Base-by-base conservation (phyloP, 2,329 filamentous ascomycete genomes). In the Emergomyces pasteurianus region DNA sequence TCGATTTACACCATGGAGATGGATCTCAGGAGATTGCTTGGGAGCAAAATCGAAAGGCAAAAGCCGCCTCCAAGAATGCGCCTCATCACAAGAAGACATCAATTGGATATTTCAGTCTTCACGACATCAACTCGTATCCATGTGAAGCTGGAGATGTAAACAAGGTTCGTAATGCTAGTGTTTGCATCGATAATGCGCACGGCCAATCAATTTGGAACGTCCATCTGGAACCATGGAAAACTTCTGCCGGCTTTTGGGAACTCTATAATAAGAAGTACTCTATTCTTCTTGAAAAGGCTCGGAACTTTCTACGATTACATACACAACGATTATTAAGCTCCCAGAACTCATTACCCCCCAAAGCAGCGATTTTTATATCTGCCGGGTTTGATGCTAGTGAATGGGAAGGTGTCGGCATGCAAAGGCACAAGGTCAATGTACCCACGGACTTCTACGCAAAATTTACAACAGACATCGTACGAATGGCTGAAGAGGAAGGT, bases 121-220 rank as follows among this genome's bases (percentile, higher is more conserved):
- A 99, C 72, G 94, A 99, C 70, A 96, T 99, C 77, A 97, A 99
- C 74, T 97, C 92, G 0, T 99, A 95, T 70, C 94, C 95, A 0
- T 99, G 94, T 72, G 94, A 99, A 73, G 84, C 83, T 71, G 94
- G 92, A n/a, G 92, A 97, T 63, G 84, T 88, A 61, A 90, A 94
- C 26, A 97, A 97, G 74, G 87, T 97, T 58, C 90, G 88, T 70
- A 95, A 92, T 67, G 94, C 95, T 1, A 96, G 92, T 76, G 77
- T 96, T 31, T 97, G 95, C 72, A 86, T 99, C 64, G 92, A 97
- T 63, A 92, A 92, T 68, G 91, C 92, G 0, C 94, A 99, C 71
- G 88, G 90, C 0, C 94, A 99, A 73, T 92, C 85, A 9, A 85
- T 97, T 58, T 97, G 94, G 91, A 99, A 99, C 69, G 86, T 97